These are phyloP conservation scores for Pseudogymnoascus sp. DNA, from an alignment of 2,329 filamentous ascomycete genomes.

Conservation along the genomic window DNA sequence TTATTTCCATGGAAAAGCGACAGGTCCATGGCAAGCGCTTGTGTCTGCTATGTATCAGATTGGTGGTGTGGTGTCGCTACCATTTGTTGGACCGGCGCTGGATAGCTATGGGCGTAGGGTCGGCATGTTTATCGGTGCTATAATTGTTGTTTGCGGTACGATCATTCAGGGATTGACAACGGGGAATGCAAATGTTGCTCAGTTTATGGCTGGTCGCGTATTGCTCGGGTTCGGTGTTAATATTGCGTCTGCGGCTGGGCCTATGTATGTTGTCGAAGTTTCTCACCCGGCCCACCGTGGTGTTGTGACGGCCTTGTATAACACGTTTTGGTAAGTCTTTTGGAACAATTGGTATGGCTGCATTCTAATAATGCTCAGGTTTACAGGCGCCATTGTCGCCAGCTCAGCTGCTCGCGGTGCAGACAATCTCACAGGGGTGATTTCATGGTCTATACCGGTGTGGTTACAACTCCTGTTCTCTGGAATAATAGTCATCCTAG, in stretches of 20 bases:
- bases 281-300: slow-evolving; percentile 41
- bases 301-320: slow-evolving; percentile 30
- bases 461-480: slow-evolving; percentile 47
- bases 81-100: slow-evolving; percentile 40
- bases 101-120: slow-evolving; percentile 41
- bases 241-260: slow-evolving; percentile 40
- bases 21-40: slow-evolving; percentile 42
- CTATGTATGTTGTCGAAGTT: slow-evolving; percentile 42
- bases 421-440: slow-evolving; percentile 32
- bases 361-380: slow-evolving; percentile 33
- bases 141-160: slow-evolving; percentile 39
- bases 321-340: slow-evolving; percentile 22
- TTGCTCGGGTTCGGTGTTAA: slow-evolving; percentile 51
- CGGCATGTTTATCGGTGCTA: slow-evolving; percentile 41
- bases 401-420: slow-evolving; percentile 47
- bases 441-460: slow-evolving; percentile 42
- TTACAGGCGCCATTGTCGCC: slow-evolving; percentile 47
- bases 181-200: slow-evolving; percentile 29
- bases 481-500: slow-evolving; percentile 37
- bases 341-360: neutral
- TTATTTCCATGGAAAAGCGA: slow-evolving; percentile 35
- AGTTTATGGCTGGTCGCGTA: slow-evolving; percentile 52
- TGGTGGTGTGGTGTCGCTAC: slow-evolving; percentile 40
- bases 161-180: slow-evolving; percentile 35
- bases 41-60: slow-evolving; percentile 47